Evolutionary conservation across 2,329 filamentous ascomycete genomes (phyloP).

Genomic region (Talaromyces sp.): DNA sequence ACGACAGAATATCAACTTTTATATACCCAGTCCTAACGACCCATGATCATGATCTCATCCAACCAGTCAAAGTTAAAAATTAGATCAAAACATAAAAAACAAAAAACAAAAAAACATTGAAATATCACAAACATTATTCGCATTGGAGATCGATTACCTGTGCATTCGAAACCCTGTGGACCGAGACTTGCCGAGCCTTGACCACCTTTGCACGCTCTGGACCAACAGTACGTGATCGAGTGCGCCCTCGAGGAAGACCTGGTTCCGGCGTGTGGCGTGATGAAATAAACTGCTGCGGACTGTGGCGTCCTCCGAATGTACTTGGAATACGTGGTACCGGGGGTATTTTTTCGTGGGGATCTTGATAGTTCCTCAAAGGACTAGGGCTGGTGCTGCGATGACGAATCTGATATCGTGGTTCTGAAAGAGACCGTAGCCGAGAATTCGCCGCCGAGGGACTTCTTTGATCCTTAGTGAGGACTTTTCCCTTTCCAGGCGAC

Average conservation of each 20-base stretch:
- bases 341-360: neutral
- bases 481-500: neutral
- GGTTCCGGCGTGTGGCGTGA: neutral
- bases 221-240: constrained; percentile 6
- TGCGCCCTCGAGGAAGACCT: constrained; percentile 3
- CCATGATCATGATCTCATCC: neutral
- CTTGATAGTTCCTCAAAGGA: neutral
- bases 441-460: neutral
- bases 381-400: neutral
- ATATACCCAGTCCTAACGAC: neutral
- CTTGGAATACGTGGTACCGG: neutral
- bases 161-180: neutral
- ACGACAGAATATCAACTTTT: neutral
- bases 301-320: neutral
- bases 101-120: neutral
- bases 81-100: neutral
- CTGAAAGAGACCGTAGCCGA: neutral
- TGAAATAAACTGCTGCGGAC: neutral
- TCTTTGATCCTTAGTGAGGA: neutral
- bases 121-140: neutral
- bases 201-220: neutral
- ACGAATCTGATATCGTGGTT: neutral
- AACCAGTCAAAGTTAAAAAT: neutral
- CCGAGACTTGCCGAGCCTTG: neutral
- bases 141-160: neutral